A percentile compares a stretch with the other conserved stretches of the same genome.
phyloP scores from a whole-genome alignment of 495 filamentous ascomycete genomes.

The Aspergillus egyptiacus region DNA sequence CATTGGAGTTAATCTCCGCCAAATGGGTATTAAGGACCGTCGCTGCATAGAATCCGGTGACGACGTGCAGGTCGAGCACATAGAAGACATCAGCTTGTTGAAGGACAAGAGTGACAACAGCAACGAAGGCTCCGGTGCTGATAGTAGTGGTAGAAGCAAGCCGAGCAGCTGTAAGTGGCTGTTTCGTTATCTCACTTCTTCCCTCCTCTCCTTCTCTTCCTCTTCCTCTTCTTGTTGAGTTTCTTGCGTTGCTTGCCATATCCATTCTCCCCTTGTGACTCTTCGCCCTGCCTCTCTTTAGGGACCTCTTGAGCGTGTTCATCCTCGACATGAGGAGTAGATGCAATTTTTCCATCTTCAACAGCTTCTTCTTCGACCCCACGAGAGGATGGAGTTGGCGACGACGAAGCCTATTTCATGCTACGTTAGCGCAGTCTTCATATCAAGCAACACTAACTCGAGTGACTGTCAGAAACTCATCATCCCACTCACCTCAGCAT shows the following conservation, averaged over 20 bases:
- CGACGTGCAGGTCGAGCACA: not conserved
- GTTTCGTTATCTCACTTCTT: not conserved
- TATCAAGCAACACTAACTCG: not conserved
- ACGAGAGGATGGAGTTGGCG: too few relatives aligned
- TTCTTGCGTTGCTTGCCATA: not conserved
- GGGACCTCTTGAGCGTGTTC: not conserved
- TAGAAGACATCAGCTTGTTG: not conserved
- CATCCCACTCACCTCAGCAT: not conserved
- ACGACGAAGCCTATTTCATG: not conserved
- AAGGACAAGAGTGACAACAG: too few relatives aligned
- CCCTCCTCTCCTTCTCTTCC: not conserved
- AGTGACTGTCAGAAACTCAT: not conserved
- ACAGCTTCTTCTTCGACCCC: too few relatives aligned
- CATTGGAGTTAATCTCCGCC: not conserved
- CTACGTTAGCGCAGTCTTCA: not conserved
- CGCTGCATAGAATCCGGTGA: not conserved
- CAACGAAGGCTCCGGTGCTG: not conserved
- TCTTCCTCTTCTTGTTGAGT: slow-evolving; percentile 2
- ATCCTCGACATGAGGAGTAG: too few relatives aligned
- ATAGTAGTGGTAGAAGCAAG: not conserved
- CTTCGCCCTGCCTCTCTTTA: not conserved
- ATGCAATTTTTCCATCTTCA: too few relatives aligned
- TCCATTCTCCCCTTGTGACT: not conserved
- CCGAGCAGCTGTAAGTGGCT: not conserved
- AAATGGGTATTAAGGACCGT: not conserved